Evolutionary conservation across 495 filamentous ascomycete species (phyloP).

Genomic region (Sabuloglossum arenarium): DNA sequence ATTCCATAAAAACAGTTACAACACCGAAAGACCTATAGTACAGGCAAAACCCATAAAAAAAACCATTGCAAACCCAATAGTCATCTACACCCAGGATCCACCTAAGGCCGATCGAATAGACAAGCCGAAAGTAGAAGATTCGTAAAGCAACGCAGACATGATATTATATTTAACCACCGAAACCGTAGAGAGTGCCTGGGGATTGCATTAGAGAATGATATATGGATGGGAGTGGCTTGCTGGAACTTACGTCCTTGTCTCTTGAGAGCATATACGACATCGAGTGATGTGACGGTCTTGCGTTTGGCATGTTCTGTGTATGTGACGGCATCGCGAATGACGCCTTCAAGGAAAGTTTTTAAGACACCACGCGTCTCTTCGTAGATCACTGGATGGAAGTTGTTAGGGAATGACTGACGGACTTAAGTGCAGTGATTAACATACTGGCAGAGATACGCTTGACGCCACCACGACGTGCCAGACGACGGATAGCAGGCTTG

Average conservation of each 20-base stretch:
- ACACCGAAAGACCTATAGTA: background rate
- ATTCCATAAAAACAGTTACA: background rate
- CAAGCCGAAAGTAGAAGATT: conserved; percentile 1
- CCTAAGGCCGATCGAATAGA: conserved; percentile 1
- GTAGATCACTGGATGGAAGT: conserved; percentile 55
- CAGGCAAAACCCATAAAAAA: background rate
- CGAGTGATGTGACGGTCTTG: conserved; percentile 90
- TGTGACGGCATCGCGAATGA: conserved; percentile 50
- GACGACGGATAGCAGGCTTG: conserved; percentile 99
- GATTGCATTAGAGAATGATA: background rate
- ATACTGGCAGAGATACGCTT: conserved; percentile 99
- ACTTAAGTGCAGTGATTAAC: conserved; percentile 14
- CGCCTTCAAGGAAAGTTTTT: conserved; percentile 99
- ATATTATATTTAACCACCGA: conserved; percentile 58
- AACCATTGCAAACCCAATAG: background rate
- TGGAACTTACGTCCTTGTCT: conserved; percentile 50
- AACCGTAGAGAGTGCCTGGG: conserved; percentile 65
- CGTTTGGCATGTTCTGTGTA: conserved; percentile 96
- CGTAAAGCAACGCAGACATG: background rate
- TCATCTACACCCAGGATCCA: conserved; percentile 1
- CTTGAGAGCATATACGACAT: conserved; percentile 92
- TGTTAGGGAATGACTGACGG: conserved; percentile 13
- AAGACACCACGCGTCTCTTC: conserved; percentile 99
- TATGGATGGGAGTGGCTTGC: background rate
- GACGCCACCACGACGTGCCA: conserved; percentile 97